Evolutionary conservation across 331 rosid genomes (phyloP).

Genomic region (Quercus tomentella): DNA sequence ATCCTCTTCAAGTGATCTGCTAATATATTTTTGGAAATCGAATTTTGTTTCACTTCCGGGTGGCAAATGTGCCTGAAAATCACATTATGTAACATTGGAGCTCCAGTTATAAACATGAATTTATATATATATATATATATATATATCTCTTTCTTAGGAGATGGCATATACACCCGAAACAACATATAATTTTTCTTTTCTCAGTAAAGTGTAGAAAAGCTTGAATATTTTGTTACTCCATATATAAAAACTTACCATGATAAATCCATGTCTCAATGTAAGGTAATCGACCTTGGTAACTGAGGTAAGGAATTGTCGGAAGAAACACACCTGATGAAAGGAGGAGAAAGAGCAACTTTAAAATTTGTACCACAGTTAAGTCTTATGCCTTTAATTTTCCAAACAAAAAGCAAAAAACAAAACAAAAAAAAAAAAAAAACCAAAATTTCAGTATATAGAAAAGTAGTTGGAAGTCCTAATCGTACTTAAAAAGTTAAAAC

Average conservation of each 20-base stretch:
- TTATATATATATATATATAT: background rate
- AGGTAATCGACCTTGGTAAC: slow-evolving; percentile 55
- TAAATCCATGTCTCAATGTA: slow-evolving; percentile 66
- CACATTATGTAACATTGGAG: background rate
- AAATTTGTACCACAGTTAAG: background rate
- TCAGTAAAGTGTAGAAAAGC: background rate
- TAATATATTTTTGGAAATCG: slow-evolving; percentile 60
- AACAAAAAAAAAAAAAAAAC: background rate
- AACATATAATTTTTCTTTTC: no score
- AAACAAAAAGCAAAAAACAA: background rate
- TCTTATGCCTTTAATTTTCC: background rate
- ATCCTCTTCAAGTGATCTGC: slow-evolving; percentile 67
- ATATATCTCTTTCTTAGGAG: background rate
- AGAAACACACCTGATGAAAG: slow-evolving; percentile 52
- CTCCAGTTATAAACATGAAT: background rate
- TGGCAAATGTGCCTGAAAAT: slow-evolving; percentile 64
- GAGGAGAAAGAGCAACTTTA: background rate
- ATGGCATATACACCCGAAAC: no score
- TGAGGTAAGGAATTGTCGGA: slow-evolving; percentile 61
- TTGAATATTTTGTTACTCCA: background rate
- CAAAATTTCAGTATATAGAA: background rate
- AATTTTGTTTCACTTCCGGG: slow-evolving; percentile 46
- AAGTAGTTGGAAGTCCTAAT: background rate
- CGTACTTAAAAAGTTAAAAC: no score
- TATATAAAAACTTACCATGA: slow-evolving; percentile 38